Conservation (phyloP, 2,329 filamentous ascomycete species). For the Colletotrichum scovillei region DNA sequence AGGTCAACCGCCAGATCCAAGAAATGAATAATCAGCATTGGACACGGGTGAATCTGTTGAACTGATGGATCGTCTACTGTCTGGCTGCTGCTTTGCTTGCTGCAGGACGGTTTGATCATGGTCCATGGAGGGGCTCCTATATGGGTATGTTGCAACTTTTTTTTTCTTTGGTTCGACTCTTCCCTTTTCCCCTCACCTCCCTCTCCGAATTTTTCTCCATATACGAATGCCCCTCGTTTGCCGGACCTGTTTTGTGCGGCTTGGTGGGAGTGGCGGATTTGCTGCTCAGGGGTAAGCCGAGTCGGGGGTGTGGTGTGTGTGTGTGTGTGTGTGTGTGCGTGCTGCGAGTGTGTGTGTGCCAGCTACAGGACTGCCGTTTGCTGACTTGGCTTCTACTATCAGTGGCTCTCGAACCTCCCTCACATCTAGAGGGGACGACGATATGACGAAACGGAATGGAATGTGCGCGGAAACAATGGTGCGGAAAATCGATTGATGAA, state of each 20-base stretch:
- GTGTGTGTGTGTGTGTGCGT: not conserved
- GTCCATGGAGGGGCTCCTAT: not conserved
- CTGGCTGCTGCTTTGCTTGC: not conserved
- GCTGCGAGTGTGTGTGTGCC: not conserved
- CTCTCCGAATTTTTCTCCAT: slow-evolving; percentile 1
- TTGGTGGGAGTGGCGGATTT: slow-evolving; percentile 4
- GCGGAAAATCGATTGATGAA: slow-evolving; percentile 4
- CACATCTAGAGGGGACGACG: not conserved
- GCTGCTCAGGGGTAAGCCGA: slow-evolving; percentile 16
- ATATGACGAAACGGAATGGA: not conserved
- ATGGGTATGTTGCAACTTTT: slow-evolving; percentile 22
- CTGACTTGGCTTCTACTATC: slow-evolving; percentile 21
- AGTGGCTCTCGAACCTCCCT: slow-evolving; percentile 20
- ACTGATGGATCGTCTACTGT: slow-evolving; percentile 37
- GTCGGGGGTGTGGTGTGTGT: not conserved
- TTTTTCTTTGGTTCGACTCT: not conserved
- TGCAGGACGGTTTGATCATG: slow-evolving; percentile 6
- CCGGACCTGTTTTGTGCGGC: not conserved
- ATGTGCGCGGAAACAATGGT: not conserved
- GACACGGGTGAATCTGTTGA: slow-evolving; percentile 49
- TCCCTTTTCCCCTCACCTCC: not conserved
- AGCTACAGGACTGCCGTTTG: not conserved
- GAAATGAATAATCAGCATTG: slow-evolving; percentile 56
- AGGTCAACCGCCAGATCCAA: slow-evolving; percentile 70
- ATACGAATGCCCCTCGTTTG: not conserved